Conservation (phyloP, 2,329 filamentous ascomycete genomes). For the Stemphylium lycopersici region DNA sequence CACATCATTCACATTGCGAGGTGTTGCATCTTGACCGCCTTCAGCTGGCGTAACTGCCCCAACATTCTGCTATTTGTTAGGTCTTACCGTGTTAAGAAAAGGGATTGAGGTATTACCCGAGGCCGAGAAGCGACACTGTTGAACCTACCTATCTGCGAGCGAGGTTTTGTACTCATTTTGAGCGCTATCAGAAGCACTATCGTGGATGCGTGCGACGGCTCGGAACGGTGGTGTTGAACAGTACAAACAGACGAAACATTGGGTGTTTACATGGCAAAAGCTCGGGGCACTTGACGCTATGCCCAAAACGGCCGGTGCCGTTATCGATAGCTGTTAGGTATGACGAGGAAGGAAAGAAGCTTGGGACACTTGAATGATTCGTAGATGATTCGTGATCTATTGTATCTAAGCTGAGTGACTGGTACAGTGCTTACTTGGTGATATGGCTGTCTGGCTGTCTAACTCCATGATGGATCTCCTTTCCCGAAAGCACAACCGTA, state of each 20-base stretch:
- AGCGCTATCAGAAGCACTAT: conserved; percentile 31
- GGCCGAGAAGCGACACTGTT: conserved; percentile 14
- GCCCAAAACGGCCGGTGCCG: not conserved
- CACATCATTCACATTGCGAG: not conserved
- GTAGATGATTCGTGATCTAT: conserved; percentile 24
- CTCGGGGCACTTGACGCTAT: conserved; percentile 7
- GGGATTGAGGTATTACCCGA: conserved; percentile 8
- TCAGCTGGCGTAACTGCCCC: not conserved
- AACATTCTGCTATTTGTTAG: conserved; percentile 13
- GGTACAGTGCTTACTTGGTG: conserved; percentile 32
- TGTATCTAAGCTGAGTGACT: conserved; percentile 31
- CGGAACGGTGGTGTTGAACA: conserved; percentile 1
- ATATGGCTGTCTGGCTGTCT: conserved; percentile 18
- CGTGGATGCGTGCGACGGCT: conserved; percentile 4
- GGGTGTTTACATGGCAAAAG: conserved; percentile 12
- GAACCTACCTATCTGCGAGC: conserved; percentile 17
- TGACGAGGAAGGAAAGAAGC: not conserved
- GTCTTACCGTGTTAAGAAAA: not conserved
- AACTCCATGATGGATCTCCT: conserved; percentile 26
- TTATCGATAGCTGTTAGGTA: conserved; percentile 14
- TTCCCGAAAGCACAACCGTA: conserved; percentile 36
- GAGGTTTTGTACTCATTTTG: conserved; percentile 26
- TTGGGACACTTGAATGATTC: not conserved
- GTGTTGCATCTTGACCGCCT: not conserved
- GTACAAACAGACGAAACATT: conserved; percentile 11